Conservation (phyloP, 2,329 filamentous ascomycete genomes). For the Colletotrichum endophyticum region DNA sequence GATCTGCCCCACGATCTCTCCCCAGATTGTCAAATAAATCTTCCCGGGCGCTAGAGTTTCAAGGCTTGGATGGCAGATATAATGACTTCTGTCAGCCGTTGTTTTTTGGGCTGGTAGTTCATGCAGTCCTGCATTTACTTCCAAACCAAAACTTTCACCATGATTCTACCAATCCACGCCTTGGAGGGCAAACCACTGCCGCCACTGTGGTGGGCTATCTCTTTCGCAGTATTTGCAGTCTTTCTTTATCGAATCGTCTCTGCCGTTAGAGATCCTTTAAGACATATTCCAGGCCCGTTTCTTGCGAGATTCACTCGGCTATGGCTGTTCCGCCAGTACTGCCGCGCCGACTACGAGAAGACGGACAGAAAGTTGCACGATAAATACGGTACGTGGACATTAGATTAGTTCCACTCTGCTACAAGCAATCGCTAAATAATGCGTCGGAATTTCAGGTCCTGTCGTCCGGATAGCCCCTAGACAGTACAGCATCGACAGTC, state of each 20-base stretch:
- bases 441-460: conserved; percentile 31
- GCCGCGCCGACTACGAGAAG: conserved; percentile 28
- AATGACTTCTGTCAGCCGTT: not conserved
- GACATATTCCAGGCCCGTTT: conserved; percentile 28
- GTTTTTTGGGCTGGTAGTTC: not conserved
- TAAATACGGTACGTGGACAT: conserved; percentile 35
- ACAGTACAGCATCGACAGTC: conserved; percentile 49
- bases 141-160: not conserved
- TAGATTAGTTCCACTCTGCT: no score
- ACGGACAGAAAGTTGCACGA: conserved; percentile 31
- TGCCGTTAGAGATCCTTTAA: not conserved
- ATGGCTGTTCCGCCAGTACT: conserved; percentile 29
- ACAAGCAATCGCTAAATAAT: no score
- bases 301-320: conserved; percentile 30
- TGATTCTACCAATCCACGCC: not conserved
- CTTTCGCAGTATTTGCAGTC: not conserved
- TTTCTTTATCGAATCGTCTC: not conserved
- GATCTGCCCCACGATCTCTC: not conserved
- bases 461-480: conserved; percentile 51
- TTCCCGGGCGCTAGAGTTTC: accelerated
- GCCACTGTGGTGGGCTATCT: not conserved
- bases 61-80: not conserved
- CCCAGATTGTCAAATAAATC: not conserved
- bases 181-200: not conserved
- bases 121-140: not conserved